Conservation (phyloP, 1,139 yeast species). For the Wickerhamomyces sp. region DNA sequence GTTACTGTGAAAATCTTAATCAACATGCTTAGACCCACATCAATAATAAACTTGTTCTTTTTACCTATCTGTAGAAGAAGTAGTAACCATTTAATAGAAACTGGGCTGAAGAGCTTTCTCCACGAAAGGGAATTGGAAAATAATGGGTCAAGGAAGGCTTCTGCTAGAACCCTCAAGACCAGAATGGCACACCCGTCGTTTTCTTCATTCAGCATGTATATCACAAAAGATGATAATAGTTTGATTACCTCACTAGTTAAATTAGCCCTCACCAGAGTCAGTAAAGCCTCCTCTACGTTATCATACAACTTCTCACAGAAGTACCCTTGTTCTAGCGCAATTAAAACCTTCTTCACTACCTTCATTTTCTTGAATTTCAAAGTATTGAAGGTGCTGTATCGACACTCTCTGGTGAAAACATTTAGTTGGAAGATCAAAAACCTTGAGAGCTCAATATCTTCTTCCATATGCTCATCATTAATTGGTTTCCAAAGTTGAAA, state of each 20-base stretch:
- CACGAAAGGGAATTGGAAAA: slow-evolving; percentile 16
- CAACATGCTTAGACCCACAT: slow-evolving; percentile 45
- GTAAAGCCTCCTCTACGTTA: slow-evolving; percentile 32
- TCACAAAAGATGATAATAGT: slow-evolving; percentile 36
- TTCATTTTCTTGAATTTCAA: slow-evolving; percentile 49
- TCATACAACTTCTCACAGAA: slow-evolving; percentile 32
- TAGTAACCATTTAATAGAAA: slow-evolving; percentile 65
- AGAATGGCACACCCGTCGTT: slow-evolving; percentile 16
- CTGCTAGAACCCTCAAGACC: slow-evolving; percentile 13
- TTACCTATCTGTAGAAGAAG: slow-evolving; percentile 41
- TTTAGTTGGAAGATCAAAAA: slow-evolving; percentile 52
- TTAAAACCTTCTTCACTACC: slow-evolving; percentile 47
- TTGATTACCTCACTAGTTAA: slow-evolving; percentile 36
- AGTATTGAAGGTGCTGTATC: slow-evolving; percentile 43
- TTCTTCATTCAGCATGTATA: slow-evolving; percentile 31
- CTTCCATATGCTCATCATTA: slow-evolving; percentile 10
- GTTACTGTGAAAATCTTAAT: slow-evolving; percentile 47
- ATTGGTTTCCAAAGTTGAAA: slow-evolving; percentile 44
- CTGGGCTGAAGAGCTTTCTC: slow-evolving; percentile 48
- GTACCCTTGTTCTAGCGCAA: slow-evolving; percentile 41
- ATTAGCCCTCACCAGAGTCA: slow-evolving; percentile 33
- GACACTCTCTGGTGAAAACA: slow-evolving; percentile 47
- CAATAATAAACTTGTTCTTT: slow-evolving; percentile 34
- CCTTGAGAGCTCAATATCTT: slow-evolving; percentile 40
- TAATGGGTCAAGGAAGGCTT: slow-evolving; percentile 19